A percentile compares a stretch with the other conserved stretches of the same genome.
phyloP scores from a whole-genome alignment of 2,329 filamentous ascomycete genomes.

The Diaporthe velutina region DNA sequence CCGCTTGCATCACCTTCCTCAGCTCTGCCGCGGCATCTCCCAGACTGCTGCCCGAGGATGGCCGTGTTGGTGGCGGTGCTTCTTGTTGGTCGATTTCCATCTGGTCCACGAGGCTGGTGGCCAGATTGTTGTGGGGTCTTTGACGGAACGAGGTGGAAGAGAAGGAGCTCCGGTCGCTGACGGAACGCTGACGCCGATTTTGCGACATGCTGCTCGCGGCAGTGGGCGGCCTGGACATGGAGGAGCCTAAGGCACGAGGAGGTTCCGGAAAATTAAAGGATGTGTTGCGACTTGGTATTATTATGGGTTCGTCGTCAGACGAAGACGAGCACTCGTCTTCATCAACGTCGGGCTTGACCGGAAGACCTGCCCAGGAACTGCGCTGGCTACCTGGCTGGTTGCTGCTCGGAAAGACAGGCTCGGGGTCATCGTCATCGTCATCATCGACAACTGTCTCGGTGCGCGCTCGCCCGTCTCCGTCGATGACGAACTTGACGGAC shows the following conservation, averaged over 20 bases:
- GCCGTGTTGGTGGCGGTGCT: slow-evolving; percentile 21
- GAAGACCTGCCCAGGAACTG: slow-evolving; percentile 14
- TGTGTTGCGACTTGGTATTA: slow-evolving; percentile 71
- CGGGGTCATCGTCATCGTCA: slow-evolving; percentile 50
- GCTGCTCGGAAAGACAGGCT: slow-evolving; percentile 54
- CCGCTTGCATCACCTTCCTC: slow-evolving; percentile 65
- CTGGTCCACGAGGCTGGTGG: slow-evolving; percentile 10
- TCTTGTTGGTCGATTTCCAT: slow-evolving; percentile 35
- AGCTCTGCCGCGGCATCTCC: slow-evolving; percentile 73
- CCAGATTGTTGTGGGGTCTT: background rate
- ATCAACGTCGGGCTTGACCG: slow-evolving; percentile 6
- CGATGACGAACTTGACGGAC: slow-evolving; percentile 74
- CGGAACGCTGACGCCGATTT: slow-evolving; percentile 29
- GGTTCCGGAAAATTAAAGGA: slow-evolving; percentile 71
- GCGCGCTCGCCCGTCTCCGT: slow-evolving; percentile 70
- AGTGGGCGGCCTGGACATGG: slow-evolving; percentile 32
- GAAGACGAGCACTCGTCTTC: slow-evolving; percentile 65
- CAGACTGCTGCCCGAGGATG: slow-evolving; percentile 37
- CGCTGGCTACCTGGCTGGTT: slow-evolving; percentile 19
- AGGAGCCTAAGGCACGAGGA: slow-evolving; percentile 37
- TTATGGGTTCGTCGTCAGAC: slow-evolving; percentile 74
- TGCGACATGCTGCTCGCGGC: slow-evolving; percentile 47
- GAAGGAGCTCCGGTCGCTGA: slow-evolving; percentile 29
- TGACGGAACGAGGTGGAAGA: slow-evolving; percentile 13
- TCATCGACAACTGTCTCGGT: slow-evolving; percentile 64